Evolutionary conservation across 2,329 filamentous ascomycete species (phyloP).

Genomic region (Huntiella moniliformis): DNA sequence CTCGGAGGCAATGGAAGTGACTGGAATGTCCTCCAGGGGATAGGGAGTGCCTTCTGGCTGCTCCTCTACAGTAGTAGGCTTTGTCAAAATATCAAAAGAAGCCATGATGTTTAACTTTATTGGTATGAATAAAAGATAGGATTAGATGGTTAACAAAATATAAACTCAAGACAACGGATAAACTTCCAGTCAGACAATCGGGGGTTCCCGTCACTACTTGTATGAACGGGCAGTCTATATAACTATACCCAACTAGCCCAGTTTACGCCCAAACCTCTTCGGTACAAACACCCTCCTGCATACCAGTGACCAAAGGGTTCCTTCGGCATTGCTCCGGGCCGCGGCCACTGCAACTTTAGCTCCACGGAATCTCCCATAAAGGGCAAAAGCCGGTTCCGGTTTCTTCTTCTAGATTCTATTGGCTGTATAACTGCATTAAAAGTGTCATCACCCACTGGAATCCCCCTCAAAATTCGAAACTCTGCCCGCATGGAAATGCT

Average conservation of each 20-base stretch:
- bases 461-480: too few relatives aligned
- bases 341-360: neutral
- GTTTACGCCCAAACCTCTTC: neutral
- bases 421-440: too few relatives aligned
- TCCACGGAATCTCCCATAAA: too few relatives aligned
- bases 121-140: neutral
- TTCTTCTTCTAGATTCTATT: too few relatives aligned
- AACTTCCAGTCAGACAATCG: too few relatives aligned
- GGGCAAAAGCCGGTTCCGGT: too few relatives aligned
- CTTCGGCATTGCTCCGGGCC: neutral
- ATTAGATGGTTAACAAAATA: neutral
- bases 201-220: too few relatives aligned
- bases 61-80: constrained; percentile 8
- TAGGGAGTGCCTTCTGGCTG: constrained; percentile 23
- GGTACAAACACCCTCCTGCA: neutral
- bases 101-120: neutral
- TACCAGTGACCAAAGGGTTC: neutral
- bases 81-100: constrained; percentile 2
- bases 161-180: neutral
- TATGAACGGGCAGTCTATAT: too few relatives aligned
- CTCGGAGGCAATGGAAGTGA: constrained; percentile 28
- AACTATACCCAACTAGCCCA: too few relatives aligned
- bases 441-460: too few relatives aligned
- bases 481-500: too few relatives aligned
- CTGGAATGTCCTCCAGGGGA: constrained; percentile 34